These are phyloP conservation scores for Scheffersomyces lignosus DNA, from an alignment of 805 yeast species.

Conservation along the genomic window DNA sequence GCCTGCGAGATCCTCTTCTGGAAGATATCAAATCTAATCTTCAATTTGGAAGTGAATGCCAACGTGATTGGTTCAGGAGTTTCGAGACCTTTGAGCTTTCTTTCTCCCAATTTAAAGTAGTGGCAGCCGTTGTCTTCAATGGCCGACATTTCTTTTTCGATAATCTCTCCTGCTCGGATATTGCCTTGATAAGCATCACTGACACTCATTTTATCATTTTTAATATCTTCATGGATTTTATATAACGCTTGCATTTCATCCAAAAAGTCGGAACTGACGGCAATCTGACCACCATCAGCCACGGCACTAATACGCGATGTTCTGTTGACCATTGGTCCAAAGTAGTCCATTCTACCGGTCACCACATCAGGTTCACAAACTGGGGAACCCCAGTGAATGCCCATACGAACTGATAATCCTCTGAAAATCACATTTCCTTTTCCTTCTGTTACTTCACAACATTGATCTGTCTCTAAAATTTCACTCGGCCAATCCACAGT, in stretches of 20 bases:
- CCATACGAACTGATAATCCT: conserved; percentile 96
- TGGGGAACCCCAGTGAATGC: conserved; percentile 97
- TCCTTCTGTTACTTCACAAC: conserved; percentile 73
- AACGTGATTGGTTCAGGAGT: conserved; percentile 85
- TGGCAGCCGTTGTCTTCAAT: conserved; percentile 70
- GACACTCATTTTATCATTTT: conserved; percentile 22
- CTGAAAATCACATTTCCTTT: conserved; percentile 64
- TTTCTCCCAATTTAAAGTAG: conserved; percentile 74
- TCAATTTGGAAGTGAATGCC: conserved; percentile 67
- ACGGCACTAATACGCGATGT: conserved; percentile 91
- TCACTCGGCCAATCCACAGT: conserved; percentile 95
- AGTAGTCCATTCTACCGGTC: conserved; percentile 96
- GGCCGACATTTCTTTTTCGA: conserved; percentile 64
- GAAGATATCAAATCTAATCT: conserved; percentile 54
- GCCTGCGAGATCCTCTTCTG: conserved; percentile 24
- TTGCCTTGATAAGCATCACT: conserved; percentile 47
- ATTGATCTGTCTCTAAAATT: conserved; percentile 79
- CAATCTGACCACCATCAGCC: conserved; percentile 98
- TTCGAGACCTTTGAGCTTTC: conserved; percentile 90
- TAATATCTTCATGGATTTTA: conserved; percentile 45
- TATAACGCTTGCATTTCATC: conserved; percentile 65
- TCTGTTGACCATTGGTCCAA: conserved; percentile 97
- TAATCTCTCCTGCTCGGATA: conserved; percentile 49
- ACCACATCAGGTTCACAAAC: conserved; percentile 94
- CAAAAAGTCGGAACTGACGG: conserved; percentile 79